A percentile compares a stretch with the other conserved stretches of the same genome.
Evolutionary conservation across 495 filamentous ascomycete genomes (phyloP).

Genomic region (Penicillium antarcticum): DNA sequence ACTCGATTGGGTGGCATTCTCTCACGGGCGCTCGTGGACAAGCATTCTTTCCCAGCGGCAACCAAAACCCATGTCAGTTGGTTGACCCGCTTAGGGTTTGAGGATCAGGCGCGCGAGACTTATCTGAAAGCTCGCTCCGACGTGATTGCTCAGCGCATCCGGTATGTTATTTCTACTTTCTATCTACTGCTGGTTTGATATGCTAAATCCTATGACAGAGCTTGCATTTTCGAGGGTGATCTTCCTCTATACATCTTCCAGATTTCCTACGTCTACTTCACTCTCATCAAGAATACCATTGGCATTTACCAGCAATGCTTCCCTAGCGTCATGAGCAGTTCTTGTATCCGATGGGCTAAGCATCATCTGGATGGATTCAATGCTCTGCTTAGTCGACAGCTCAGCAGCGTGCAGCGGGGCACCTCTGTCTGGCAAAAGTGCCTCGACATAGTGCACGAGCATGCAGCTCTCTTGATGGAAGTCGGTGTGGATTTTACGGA

Average conservation of each 20-base stretch:
- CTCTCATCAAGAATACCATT: slow-evolving; percentile 86
- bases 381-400: slow-evolving; percentile 70
- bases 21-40: slow-evolving; percentile 68
- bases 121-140: slow-evolving; percentile 77
- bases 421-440: slow-evolving; percentile 75
- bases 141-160: slow-evolving; percentile 73
- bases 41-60: slow-evolving; percentile 65
- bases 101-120: slow-evolving; percentile 81
- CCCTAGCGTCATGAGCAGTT: slow-evolving; percentile 78
- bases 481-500: slow-evolving; percentile 89
- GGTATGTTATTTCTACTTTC: slow-evolving; percentile 66
- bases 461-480: slow-evolving; percentile 75
- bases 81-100: slow-evolving; percentile 82
- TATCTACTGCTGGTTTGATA: too few species aligned
- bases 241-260: slow-evolving; percentile 90
- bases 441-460: slow-evolving; percentile 73
- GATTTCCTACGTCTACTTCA: slow-evolving; percentile 95
- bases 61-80: slow-evolving; percentile 74
- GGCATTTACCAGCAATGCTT: slow-evolving; percentile 87
- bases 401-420: slow-evolving; percentile 72
- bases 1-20: slow-evolving; percentile 71
- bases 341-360: slow-evolving; percentile 95
- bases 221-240: slow-evolving; percentile 91
- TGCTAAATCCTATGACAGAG: slow-evolving; percentile 50
- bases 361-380: slow-evolving; percentile 90